phyloP scores from a whole-genome alignment of 208 protist species.

The Lotmaria passim region DNA sequence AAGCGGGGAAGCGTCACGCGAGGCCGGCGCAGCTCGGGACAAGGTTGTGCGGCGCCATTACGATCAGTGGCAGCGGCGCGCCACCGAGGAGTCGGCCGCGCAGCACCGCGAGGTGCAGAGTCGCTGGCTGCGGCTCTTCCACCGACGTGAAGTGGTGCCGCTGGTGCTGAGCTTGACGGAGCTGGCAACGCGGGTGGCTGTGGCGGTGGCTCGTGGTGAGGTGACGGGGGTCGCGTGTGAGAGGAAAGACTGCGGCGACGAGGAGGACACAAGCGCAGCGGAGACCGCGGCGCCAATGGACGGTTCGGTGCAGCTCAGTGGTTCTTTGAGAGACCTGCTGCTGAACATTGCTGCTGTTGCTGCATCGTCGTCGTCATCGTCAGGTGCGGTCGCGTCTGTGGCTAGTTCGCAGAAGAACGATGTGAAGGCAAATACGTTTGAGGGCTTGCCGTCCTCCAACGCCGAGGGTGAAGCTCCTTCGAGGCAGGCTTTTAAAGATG shows the following conservation, averaged over 20 bases:
- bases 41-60: not conserved
- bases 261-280: not conserved
- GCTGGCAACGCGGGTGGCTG: constrained; percentile 40
- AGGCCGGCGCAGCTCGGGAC: not conserved
- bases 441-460: not conserved
- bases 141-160: constrained; percentile 66
- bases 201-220: constrained; percentile 32
- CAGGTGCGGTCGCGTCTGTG: not conserved
- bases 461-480: not conserved
- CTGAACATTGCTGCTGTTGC: constrained; percentile 1
- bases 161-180: constrained; percentile 45
- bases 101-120: constrained; percentile 49
- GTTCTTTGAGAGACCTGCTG: not conserved
- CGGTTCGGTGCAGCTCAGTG: constrained; percentile 4
- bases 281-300: not conserved
- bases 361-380: too few species aligned
- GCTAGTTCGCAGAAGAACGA: not conserved
- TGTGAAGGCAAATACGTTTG: not conserved
- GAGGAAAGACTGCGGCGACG: not conserved
- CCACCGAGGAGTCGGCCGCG: constrained; percentile 10
- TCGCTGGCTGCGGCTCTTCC: constrained; percentile 71
- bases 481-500: not conserved
- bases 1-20: not conserved
- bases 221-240: constrained; percentile 11
- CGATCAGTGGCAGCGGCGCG: constrained; percentile 16